These are phyloP conservation scores for Tricholomella constricta DNA, from an alignment of 768 basidiomycete genomes.

Conservation along the genomic window DNA sequence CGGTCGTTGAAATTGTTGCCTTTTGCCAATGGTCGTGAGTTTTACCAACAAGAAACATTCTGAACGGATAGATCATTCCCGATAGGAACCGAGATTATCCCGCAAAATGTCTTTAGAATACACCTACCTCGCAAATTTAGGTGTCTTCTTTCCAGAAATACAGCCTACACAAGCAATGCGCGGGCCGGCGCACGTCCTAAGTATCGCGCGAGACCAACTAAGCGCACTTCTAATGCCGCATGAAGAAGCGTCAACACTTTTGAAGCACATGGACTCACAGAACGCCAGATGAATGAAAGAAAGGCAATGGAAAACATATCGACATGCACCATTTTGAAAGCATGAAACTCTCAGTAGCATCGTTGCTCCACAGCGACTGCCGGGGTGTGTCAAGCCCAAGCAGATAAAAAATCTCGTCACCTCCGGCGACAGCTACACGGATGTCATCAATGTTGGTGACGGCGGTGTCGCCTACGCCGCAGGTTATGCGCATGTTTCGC, in stretches of 20 bases:
- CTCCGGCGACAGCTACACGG: slow-evolving; percentile 70
- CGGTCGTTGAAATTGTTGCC: too few relatives aligned
- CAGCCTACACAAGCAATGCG: neutral
- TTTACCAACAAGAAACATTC: too few relatives aligned
- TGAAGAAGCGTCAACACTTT: neutral
- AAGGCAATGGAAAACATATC: neutral
- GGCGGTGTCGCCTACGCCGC: slow-evolving; percentile 56
- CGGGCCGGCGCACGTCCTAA: neutral
- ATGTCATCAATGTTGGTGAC: slow-evolving; percentile 43
- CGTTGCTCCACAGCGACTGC: slow-evolving; percentile 2
- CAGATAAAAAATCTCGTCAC: slow-evolving; percentile 68
- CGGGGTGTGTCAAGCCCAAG: slow-evolving; percentile 31
- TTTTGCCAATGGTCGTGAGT: too few relatives aligned
- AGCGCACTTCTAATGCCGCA: neutral
- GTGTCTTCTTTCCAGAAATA: neutral
- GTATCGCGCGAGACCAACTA: too few relatives aligned
- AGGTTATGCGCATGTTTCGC: slow-evolving; percentile 50
- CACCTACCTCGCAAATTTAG: neutral
- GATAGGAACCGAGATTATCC: too few relatives aligned
- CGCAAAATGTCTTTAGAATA: too few relatives aligned
- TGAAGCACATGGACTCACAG: neutral
- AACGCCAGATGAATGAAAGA: neutral
- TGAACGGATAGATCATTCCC: too few relatives aligned
- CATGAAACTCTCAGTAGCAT: neutral
- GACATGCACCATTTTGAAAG: neutral